phyloP scores from a whole-genome alignment of 345 rosid species.

The Hypericum perforatum region DNA sequence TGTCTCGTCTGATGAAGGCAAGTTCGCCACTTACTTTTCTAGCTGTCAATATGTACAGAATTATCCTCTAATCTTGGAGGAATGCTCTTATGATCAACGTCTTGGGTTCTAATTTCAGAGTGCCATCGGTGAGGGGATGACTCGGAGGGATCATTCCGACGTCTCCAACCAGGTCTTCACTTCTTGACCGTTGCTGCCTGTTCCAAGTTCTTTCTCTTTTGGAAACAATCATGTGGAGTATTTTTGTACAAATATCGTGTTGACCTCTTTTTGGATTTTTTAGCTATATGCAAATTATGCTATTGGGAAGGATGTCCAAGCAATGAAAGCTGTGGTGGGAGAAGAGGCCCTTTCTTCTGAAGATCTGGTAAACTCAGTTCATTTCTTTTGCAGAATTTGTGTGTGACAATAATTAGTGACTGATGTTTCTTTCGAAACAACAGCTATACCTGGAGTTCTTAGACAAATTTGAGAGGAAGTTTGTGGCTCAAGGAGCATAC shows the following conservation, averaged over 20 bases:
- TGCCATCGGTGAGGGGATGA: constrained; percentile 98
- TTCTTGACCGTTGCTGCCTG: too few species aligned
- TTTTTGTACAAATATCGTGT: too few species aligned
- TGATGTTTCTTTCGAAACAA: constrained; percentile 14
- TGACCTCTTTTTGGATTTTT: not conserved
- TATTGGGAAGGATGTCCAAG: constrained; percentile 95
- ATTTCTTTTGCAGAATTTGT: not conserved
- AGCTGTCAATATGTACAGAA: not conserved
- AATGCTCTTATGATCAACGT: not conserved
- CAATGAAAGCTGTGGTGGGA: constrained; percentile 99
- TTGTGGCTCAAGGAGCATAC: constrained; percentile 88
- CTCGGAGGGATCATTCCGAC: constrained; percentile 85
- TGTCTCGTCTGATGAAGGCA: constrained; percentile 98
- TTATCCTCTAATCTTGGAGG: not conserved
- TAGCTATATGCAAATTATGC: constrained; percentile 96
- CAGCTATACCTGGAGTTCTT: constrained; percentile 90
- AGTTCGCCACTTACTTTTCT: constrained; percentile 1
- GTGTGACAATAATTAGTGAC: not conserved
- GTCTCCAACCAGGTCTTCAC: constrained; percentile 76
- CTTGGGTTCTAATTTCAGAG: constrained; percentile 40
- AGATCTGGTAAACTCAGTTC: constrained; percentile 54
- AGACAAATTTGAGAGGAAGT: constrained; percentile 93
- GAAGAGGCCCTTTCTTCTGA: constrained; percentile 98
- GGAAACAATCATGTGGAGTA: too few species aligned
- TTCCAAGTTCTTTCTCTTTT: too few species aligned